These are phyloP conservation scores for Rossbeevera mucosa DNA, from an alignment of 768 basidiomycete genomes.

Conservation along the genomic window DNA sequence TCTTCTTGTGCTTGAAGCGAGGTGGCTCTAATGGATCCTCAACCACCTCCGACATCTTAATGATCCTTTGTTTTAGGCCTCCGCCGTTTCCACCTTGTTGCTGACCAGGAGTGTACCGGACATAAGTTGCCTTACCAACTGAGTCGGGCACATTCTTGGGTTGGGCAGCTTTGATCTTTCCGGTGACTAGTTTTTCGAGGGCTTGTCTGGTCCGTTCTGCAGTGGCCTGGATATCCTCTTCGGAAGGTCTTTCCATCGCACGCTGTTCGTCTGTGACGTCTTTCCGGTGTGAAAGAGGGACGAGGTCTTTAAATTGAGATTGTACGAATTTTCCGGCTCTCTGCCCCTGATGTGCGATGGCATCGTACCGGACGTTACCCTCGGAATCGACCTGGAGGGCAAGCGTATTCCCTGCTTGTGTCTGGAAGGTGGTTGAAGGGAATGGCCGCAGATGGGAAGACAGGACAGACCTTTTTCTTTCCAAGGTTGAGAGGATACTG, in stretches of 20 bases:
- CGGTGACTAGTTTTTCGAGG: conserved; percentile 88
- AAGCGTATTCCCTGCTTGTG: conserved; percentile 88
- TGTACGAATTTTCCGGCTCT: conserved; percentile 82
- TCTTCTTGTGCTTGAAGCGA: conserved; percentile 98
- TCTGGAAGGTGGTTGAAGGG: conserved; percentile 40
- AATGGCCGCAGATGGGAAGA: background rate
- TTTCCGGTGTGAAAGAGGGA: conserved; percentile 84
- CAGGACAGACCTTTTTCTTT: conserved; percentile 73
- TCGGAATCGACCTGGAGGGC: conserved; percentile 96
- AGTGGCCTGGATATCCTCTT: conserved; percentile 87
- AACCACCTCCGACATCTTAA: conserved; percentile 97
- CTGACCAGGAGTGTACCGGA: conserved; percentile 95
- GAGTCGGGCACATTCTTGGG: conserved; percentile 90
- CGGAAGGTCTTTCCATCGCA: conserved; percentile 87
- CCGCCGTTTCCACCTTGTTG: conserved; percentile 60
- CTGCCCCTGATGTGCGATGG: conserved; percentile 94
- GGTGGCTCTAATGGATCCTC: conserved; percentile 98
- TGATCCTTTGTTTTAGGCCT: conserved; percentile 83
- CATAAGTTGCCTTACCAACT: conserved; percentile 81
- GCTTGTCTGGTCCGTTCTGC: conserved; percentile 88
- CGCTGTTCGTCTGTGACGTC: conserved; percentile 75
- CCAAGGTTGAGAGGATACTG: conserved; percentile 97
- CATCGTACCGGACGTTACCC: conserved; percentile 95
- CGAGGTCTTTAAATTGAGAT: conserved; percentile 96
- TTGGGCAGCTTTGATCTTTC: conserved; percentile 97